These are phyloP conservation scores for Cicer yamashitae DNA, from an alignment of 306 rosid genomes.

Conservation along the genomic window DNA sequence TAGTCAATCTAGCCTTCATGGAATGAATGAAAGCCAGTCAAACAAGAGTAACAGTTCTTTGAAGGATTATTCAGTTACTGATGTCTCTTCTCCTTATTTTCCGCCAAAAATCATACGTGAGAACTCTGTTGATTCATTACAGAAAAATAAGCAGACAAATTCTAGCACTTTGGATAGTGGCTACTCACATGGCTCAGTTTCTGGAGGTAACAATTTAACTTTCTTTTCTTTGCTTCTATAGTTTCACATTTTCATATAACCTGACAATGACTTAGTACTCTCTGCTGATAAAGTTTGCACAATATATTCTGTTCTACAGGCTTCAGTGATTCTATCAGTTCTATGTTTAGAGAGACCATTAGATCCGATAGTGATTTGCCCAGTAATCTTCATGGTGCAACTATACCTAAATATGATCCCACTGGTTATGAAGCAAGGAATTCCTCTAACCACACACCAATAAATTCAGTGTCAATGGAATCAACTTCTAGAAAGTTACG, in stretches of 20 bases:
- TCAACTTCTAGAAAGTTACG: slow-evolving; percentile 74
- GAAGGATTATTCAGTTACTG: slow-evolving; percentile 54
- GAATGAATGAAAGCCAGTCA: slow-evolving; percentile 54
- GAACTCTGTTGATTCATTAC: slow-evolving; percentile 53
- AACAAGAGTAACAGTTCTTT: slow-evolving; percentile 50
- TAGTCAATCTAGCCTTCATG: slow-evolving; percentile 54
- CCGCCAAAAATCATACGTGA: slow-evolving; percentile 58
- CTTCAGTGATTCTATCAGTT: slow-evolving; percentile 50
- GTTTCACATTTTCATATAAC: slow-evolving; percentile 36
- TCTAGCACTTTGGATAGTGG: slow-evolving; percentile 48
- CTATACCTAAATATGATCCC: slow-evolving; percentile 55
- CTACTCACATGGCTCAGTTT: slow-evolving; percentile 47
- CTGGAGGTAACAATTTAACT: slow-evolving; percentile 61
- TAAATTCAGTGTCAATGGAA: slow-evolving; percentile 56
- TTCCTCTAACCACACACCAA: slow-evolving; percentile 57
- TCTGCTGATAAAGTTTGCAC: slow-evolving; percentile 53
- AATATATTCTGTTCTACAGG: slow-evolving; percentile 47
- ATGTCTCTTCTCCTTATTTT: slow-evolving; percentile 51
- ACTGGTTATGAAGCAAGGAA: slow-evolving; percentile 52
- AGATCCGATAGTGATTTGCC: slow-evolving; percentile 47
- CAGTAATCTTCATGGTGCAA: slow-evolving; percentile 46
- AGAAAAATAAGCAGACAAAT: slow-evolving; percentile 55
- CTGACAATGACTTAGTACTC: slow-evolving; percentile 33
- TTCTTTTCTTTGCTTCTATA: background rate
- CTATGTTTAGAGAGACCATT: slow-evolving; percentile 51